These are phyloP conservation scores for Orychophragmus violaceus DNA, from an alignment of 345 rosid species.

Conservation along the genomic window DNA sequence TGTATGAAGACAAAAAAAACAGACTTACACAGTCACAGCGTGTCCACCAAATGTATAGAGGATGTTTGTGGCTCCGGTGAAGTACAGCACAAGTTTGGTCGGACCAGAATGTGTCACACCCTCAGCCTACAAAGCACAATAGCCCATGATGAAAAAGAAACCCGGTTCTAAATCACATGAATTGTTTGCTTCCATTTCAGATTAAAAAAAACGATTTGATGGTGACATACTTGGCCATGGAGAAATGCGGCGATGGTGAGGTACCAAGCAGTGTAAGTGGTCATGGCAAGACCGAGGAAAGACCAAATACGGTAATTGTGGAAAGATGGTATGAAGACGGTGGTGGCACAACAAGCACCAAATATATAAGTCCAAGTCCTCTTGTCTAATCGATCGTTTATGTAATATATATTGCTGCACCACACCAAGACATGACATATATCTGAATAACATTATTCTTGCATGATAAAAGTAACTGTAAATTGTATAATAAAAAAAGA, in stretches of 20 bases:
- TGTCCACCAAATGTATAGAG: slow-evolving; percentile 99
- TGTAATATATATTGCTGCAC: slow-evolving; percentile 85
- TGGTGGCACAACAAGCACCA: slow-evolving; percentile 99
- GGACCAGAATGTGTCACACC: slow-evolving; percentile 76
- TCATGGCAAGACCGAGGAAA: slow-evolving; percentile 92
- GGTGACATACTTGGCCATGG: slow-evolving; percentile 65
- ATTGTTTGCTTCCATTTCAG: background rate
- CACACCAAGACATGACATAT: background rate
- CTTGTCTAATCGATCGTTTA: slow-evolving; percentile 85
- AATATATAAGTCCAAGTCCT: slow-evolving; percentile 98
- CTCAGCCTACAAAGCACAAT: slow-evolving; percentile 37
- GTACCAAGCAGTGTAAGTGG: slow-evolving; percentile 99
- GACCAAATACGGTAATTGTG: slow-evolving; percentile 98
- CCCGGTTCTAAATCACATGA: background rate
- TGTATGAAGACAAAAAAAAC: background rate
- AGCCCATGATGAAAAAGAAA: background rate
- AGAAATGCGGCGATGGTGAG: slow-evolving; percentile 62
- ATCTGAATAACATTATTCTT: background rate
- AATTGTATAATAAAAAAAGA: background rate
- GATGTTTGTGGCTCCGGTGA: slow-evolving; percentile 98
- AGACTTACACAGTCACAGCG: slow-evolving; percentile 92
- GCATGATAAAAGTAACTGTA: background rate
- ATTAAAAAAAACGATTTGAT: background rate
- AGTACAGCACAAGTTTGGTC: slow-evolving; percentile 70
- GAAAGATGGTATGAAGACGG: slow-evolving; percentile 90